Conservation (phyloP, 306 rosid species). For the Macrotyloma uniflorum region DNA sequence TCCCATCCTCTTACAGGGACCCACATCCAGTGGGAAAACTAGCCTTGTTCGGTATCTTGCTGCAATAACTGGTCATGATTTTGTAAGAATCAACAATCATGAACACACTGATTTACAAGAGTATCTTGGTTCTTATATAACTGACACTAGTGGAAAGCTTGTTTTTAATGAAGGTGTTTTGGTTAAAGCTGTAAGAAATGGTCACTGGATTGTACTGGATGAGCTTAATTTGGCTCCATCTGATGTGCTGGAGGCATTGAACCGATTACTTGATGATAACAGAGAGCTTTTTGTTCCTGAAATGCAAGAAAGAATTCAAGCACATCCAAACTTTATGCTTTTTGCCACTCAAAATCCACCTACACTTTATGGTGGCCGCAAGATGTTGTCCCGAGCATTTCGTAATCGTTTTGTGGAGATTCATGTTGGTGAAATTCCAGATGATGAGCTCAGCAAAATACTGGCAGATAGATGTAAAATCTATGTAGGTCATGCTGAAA, state of each 20-base stretch:
- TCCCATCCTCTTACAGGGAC: slow-evolving; percentile 96
- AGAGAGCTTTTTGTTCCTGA: slow-evolving; percentile 97
- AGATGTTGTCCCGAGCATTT: slow-evolving; percentile 93
- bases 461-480: slow-evolving; percentile 62
- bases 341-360: slow-evolving; percentile 99
- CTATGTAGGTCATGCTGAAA: slow-evolving; percentile 63
- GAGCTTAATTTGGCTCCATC: slow-evolving; percentile 99
- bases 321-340: slow-evolving; percentile 90
- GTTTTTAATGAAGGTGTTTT: slow-evolving; percentile 86
- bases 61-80: slow-evolving; percentile 72
- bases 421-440: slow-evolving; percentile 92
- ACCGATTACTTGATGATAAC: slow-evolving; percentile 90
- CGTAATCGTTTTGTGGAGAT: slow-evolving; percentile 94
- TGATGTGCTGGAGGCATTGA: slow-evolving; percentile 96
- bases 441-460: slow-evolving; percentile 76
- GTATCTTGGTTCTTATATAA: slow-evolving; percentile 82
- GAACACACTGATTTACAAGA: slow-evolving; percentile 99
- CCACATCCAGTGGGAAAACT: slow-evolving; percentile 96
- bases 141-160: slow-evolving; percentile 82
- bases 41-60: slow-evolving; percentile 94
- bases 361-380: slow-evolving; percentile 86
- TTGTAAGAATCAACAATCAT: slow-evolving; percentile 93
- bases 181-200: slow-evolving; percentile 90
- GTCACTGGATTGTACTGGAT: slow-evolving; percentile 92
- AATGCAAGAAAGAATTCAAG: slow-evolving; percentile 66